phyloP scores from a whole-genome alignment of 441 rosid genomes.

The Bocquillonia castaneifolia region DNA sequence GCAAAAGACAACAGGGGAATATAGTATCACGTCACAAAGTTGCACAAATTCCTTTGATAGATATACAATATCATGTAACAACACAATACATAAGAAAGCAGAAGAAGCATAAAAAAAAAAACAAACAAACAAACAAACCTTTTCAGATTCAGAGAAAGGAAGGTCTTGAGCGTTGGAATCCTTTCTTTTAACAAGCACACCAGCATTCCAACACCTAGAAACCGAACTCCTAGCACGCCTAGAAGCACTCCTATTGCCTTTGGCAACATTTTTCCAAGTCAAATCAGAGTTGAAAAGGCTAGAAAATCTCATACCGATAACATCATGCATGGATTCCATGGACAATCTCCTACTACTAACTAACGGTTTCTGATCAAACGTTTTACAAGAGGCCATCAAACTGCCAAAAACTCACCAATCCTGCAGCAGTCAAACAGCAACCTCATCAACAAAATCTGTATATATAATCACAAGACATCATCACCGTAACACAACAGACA shows the following conservation, averaged over 20 bases:
- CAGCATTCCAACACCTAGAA: slow-evolving; percentile 9
- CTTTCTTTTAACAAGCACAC: not conserved
- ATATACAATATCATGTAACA: too few relatives aligned
- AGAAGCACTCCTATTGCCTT: slow-evolving; percentile 19
- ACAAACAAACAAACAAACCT: too few relatives aligned
- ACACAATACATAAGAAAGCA: not conserved
- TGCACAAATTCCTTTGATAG: not conserved
- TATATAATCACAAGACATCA: too few relatives aligned
- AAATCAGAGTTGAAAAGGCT: slow-evolving; percentile 17
- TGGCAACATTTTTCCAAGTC: slow-evolving; percentile 22
- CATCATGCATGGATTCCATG: slow-evolving; percentile 6
- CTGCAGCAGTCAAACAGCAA: too few relatives aligned
- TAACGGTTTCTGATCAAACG: slow-evolving; percentile 10
- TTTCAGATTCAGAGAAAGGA: slow-evolving; percentile 25
- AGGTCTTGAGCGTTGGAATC: slow-evolving; percentile 7
- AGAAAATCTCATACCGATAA: slow-evolving; percentile 8
- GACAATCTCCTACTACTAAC: slow-evolving; percentile 10
- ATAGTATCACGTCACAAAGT: not conserved
- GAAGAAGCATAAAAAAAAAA: not conserved
- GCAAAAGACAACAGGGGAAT: slow-evolving; percentile 10
- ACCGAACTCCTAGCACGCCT: slow-evolving; percentile 19
- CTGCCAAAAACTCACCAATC: too few relatives aligned
- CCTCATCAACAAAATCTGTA: too few relatives aligned
- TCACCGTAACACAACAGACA: too few relatives aligned
- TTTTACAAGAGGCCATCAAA: slow-evolving; percentile 10